Base-by-base conservation (phyloP, 2,329 filamentous ascomycete species). In the Paraphoma chrysanthemicola region DNA sequence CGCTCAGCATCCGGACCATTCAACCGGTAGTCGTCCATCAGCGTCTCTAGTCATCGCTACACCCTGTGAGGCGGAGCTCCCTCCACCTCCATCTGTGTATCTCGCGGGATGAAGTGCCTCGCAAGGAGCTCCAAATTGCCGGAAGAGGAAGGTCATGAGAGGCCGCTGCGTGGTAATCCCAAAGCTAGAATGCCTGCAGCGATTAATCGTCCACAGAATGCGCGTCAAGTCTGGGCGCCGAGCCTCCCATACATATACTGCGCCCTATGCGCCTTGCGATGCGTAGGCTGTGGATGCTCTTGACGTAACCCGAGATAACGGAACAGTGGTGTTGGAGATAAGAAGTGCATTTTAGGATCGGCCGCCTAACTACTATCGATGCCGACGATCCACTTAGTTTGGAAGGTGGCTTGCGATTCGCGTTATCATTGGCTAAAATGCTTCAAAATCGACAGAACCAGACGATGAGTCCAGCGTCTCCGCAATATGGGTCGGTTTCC, bases 241-340 rank as follows among this genome's bases (percentile, higher is more conserved):
- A 69, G 67, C 49, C 45, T 55, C 52, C 57, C 51, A 44, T 56
- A 48, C 31, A 43, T 55, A 23, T 57, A 53, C 30, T 51, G 43
- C 58, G 51, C 59, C 54, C 53, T 57, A 56, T 50, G 50, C 53
- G 54, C 52, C 44, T 49, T 49, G 52, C 56, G 49, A 31, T 49
- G 50, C 51, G 51, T 51, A 49, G 45, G 45, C 11, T 30, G 45
- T 12, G 31, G 49, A 44, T 33, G 39, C 36, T 46, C 29, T 45
- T 68, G 55, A 68, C 63, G 67, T 69, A 69, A 69, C 18, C 39
- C 30, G 11, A 68, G 66, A 71, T 67, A 67, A 60, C 60, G 48
- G 31, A 41, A 48, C 29, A 29, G 23, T 55, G 53, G 46, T 36
- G 48, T 58, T 43, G 44, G 33, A 62, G 64, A 67, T 64, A 66